Evolutionary conservation across 2,329 filamentous ascomycete genomes (phyloP).

Genomic region (Botrytis sinoallii): DNA sequence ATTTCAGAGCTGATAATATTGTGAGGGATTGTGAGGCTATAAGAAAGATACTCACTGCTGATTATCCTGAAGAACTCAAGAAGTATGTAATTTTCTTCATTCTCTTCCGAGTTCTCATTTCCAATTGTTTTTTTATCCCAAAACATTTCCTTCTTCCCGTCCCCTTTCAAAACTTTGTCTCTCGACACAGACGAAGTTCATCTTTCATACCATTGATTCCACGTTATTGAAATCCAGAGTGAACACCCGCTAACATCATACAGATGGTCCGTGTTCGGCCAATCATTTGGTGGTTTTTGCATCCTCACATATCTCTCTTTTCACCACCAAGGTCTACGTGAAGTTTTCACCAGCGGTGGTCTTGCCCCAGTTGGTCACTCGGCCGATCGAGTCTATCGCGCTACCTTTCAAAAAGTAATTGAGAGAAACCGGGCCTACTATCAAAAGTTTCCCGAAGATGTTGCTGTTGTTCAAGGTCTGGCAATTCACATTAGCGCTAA

Average conservation of each 20-base stretch:
- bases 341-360: conserved; percentile 82
- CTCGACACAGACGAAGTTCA: background rate
- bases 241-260: background rate
- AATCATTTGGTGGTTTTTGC: conserved; percentile 91
- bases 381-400: conserved; percentile 72
- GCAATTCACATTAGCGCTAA: conserved; percentile 51
- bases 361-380: conserved; percentile 71
- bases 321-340: conserved; percentile 71
- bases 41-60: conserved; percentile 67
- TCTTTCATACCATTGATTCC: background rate
- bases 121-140: background rate
- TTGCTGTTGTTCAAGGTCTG: conserved; percentile 55
- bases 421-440: conserved; percentile 75
- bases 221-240: background rate
- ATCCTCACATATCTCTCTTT: conserved; percentile 79
- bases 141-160: too few species aligned
- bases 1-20: conserved; percentile 86
- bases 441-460: conserved; percentile 78
- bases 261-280: conserved; percentile 83
- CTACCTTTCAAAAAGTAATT: conserved; percentile 66
- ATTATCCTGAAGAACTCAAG: conserved; percentile 65
- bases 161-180: background rate
- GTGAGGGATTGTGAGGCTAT: conserved; percentile 88
- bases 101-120: background rate
- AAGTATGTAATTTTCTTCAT: conserved; percentile 52